These are phyloP conservation scores for Diaporthe eres DNA, from an alignment of 2,329 filamentous ascomycete genomes.

Conservation along the genomic window DNA sequence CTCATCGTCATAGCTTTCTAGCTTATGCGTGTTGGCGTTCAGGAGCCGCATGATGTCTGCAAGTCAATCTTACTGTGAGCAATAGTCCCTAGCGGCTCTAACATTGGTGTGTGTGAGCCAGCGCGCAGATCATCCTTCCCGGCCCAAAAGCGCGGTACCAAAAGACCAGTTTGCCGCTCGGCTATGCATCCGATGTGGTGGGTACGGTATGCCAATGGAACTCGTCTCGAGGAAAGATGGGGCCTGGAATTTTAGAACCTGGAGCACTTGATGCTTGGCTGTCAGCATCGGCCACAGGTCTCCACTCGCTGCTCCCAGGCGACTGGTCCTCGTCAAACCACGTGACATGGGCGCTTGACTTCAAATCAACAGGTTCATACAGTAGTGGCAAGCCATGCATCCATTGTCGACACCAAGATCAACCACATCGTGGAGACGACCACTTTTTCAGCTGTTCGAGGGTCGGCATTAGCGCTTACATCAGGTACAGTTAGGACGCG, in stretches of 20 bases:
- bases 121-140: not conserved
- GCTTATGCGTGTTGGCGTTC: slow-evolving; percentile 18
- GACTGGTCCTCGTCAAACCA: not conserved
- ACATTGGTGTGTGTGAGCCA: too few species aligned
- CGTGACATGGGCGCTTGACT: slow-evolving; percentile 1
- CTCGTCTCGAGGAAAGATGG: not conserved
- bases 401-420: not conserved
- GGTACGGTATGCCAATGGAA: not conserved
- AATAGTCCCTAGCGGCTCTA: not conserved
- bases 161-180: not conserved
- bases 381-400: not conserved
- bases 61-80: not conserved
- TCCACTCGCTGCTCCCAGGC: not conserved
- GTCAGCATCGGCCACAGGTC: slow-evolving; percentile 18
- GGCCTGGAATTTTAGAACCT: too few species aligned
- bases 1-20: slow-evolving; percentile 26
- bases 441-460: not conserved
- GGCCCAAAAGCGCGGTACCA: not conserved
- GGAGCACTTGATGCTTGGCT: not conserved
- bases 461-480: not conserved
- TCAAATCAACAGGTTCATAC: not conserved
- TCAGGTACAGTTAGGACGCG: too few species aligned
- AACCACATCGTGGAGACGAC: not conserved
- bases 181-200: not conserved
- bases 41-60: slow-evolving; percentile 16